Conservation (phyloP, 257 asterid species). For the Euphrasia confusa region DNA sequence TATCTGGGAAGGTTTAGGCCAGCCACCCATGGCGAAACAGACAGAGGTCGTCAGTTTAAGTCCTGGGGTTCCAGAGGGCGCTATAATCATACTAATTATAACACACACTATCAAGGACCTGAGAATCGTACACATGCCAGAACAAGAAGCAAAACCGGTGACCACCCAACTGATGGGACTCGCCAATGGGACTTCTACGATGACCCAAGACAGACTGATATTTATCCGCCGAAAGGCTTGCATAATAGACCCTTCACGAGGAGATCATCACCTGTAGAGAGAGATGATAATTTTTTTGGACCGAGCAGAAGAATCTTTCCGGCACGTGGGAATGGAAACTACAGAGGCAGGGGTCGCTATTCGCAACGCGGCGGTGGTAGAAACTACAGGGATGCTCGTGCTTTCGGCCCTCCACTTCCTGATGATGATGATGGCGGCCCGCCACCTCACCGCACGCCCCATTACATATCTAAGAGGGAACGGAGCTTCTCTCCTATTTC, state of each 20-base stretch:
- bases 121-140: constrained; percentile 43
- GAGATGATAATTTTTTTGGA: constrained; percentile 44
- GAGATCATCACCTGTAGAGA: constrained; percentile 49
- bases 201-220: constrained; percentile 34
- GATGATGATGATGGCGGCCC: constrained; percentile 30
- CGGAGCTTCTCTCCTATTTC: constrained; percentile 43
- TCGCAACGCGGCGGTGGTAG: constrained; percentile 36
- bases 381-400: constrained; percentile 36
- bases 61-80: constrained; percentile 54
- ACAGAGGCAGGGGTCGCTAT: constrained; percentile 45
- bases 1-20: constrained; percentile 46
- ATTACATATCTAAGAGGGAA: constrained; percentile 46
- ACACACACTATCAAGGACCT: constrained; percentile 35
- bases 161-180: constrained; percentile 19
- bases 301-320: constrained; percentile 39
- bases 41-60: constrained; percentile 35
- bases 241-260: constrained; percentile 40
- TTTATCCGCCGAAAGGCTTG: constrained; percentile 39
- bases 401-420: constrained; percentile 34
- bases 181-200: constrained; percentile 30
- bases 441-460: constrained; percentile 35
- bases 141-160: constrained; percentile 38
- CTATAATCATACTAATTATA: constrained; percentile 17
- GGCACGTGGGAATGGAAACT: constrained; percentile 32
- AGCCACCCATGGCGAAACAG: constrained; percentile 33